Base-by-base conservation (phyloP, 441 rosid genomes). In the Breynia disticha region DNA sequence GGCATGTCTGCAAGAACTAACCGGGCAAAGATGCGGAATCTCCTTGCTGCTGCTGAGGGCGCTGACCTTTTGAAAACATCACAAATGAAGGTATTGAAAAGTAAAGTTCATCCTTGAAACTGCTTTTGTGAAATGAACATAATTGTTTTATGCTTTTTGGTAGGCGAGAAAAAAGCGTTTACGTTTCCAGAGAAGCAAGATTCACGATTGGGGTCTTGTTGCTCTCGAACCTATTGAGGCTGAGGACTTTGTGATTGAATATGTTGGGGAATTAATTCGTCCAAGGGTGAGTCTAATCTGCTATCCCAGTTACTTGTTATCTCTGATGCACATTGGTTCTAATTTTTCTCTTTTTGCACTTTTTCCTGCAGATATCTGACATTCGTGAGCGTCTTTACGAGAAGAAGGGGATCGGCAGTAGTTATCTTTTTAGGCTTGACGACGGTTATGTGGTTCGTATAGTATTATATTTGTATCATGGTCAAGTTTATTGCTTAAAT, bases 331-430 rank as follows among this genome's bases (percentile, higher is more conserved):
- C 50, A 4, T 50, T 49, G 11, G 17, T 54, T n/a, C 44, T 8
- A 4, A 24, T 50, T 50, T 43, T 14, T 24, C 5, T 16, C 20
- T 54, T 3, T 67, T 46, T 17, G n/a, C n/a, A n/a, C n/a, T 20
- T 21, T 48, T 17, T 15, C 15, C 28, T 52, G 32, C 85, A 94
- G 99, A 82, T 94, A 78, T 94, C 99, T 64, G 99, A 94, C 71
- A 90, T 94, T 67, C 96, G 99, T 13, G 97, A 94, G 61, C 67
- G 61, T 46, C 82, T 77, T 42, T 94, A 94, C 22, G 99, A 94
- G 81, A 94, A 80, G 82, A 94, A 78, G 89, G 99, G 97, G 71
- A 94, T 94, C 64, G 99, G 99, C 47, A 94, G 99, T 79, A 94
- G 99, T 69, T 94, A 94, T 71, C 99, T 94, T 18, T 94, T 94